A percentile compares a stretch with the other conserved stretches of the same genome.
Evolutionary conservation across 2,329 filamentous ascomycete genomes (phyloP).

Genomic region (Fusarium subtropicale): DNA sequence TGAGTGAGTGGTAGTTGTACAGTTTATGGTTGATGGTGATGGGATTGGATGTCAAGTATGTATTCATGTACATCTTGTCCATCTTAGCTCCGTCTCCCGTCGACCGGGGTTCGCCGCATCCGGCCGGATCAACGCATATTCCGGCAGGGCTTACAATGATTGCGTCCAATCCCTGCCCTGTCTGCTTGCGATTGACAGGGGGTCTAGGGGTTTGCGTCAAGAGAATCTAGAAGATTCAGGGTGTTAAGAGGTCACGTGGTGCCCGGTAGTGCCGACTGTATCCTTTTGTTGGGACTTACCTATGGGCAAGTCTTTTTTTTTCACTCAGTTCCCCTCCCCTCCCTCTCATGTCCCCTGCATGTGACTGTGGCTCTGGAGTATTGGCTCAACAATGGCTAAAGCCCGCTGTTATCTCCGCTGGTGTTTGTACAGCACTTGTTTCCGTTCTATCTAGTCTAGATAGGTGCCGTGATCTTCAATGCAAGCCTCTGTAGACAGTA

Average conservation of each 20-base stretch:
- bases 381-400: constrained; percentile 32
- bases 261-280: constrained; percentile 31
- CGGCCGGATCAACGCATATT: constrained; percentile 14
- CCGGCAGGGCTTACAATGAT: constrained; percentile 16
- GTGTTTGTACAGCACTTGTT: background rate
- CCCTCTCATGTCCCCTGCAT: constrained; percentile 17
- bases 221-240: constrained; percentile 25
- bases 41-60: constrained; percentile 31
- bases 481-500: constrained; percentile 4
- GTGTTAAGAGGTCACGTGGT: constrained; percentile 25
- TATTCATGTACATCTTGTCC: constrained; percentile 6
- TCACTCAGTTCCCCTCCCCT: background rate
- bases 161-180: constrained; percentile 36
- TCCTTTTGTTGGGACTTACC: constrained; percentile 34
- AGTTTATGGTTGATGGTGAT: constrained; percentile 38
- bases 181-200: constrained; percentile 16
- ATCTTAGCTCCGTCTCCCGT: constrained; percentile 41
- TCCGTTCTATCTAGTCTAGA: no score
- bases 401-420: constrained; percentile 39
- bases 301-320: background rate
- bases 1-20: constrained; percentile 16
- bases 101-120: constrained; percentile 35
- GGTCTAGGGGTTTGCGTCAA: constrained; percentile 37
- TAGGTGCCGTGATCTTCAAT: constrained; percentile 3
- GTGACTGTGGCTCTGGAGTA: constrained; percentile 11